These are phyloP conservation scores for Colletotrichum camelliae DNA, from an alignment of 2,329 filamentous ascomycete genomes.

Conservation along the genomic window DNA sequence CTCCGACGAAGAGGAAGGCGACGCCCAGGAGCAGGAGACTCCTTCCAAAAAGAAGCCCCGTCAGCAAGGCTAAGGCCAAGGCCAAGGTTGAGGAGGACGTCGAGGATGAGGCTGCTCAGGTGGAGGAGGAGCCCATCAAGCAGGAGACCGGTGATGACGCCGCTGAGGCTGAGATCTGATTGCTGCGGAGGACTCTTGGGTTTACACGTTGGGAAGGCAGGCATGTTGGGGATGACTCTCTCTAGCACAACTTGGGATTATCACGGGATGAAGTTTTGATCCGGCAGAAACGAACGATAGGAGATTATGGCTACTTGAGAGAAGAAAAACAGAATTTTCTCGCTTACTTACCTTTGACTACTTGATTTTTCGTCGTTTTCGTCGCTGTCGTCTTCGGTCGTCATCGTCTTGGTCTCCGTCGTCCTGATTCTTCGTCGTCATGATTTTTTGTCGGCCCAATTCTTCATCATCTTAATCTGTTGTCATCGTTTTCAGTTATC, in stretches of 20 bases:
- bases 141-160: not conserved
- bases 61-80: not conserved
- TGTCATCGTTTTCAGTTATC: too few species aligned
- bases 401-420: not conserved
- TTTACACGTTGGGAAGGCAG: not conserved
- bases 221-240: not conserved
- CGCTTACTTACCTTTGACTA: not conserved
- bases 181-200: fast-evolving
- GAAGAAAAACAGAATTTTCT: not conserved
- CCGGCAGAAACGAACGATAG: not conserved
- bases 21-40: not conserved
- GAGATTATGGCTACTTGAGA: not conserved
- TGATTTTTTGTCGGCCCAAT: too few species aligned
- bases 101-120: not conserved
- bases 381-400: too few species aligned
- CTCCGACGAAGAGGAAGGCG: not conserved
- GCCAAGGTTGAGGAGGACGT: not conserved
- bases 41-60: slow-evolving; percentile 9
- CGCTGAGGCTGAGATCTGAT: not conserved
- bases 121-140: not conserved
- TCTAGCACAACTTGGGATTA: not conserved
- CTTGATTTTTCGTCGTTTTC: not conserved
- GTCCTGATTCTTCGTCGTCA: too few species aligned
- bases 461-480: too few species aligned
- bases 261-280: not conserved